phyloP scores from a whole-genome alignment of 805 yeast genomes.

The Hanseniaspora vineae region DNA sequence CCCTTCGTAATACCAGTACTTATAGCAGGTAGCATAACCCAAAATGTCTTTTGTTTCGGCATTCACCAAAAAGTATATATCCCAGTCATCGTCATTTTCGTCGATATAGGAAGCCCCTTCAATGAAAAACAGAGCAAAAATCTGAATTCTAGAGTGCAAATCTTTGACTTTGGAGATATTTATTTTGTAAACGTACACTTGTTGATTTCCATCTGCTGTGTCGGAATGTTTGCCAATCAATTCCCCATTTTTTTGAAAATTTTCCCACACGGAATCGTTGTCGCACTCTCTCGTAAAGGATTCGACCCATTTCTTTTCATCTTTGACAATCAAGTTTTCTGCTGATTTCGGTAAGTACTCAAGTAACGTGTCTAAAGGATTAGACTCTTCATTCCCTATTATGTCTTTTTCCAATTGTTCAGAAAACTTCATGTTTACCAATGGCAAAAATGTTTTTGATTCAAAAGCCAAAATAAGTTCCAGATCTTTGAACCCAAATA shows the following conservation, averaged over 20 bases:
- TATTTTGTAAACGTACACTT: constrained; percentile 16
- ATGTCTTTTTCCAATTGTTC: constrained; percentile 34
- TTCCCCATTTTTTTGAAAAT: constrained; percentile 22
- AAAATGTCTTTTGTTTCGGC: constrained; percentile 32
- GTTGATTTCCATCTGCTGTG: too few relatives aligned
- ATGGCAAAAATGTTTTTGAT: constrained; percentile 59
- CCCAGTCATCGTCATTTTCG: constrained; percentile 66
- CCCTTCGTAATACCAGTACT: constrained; percentile 66
- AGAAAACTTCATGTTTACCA: constrained; percentile 45
- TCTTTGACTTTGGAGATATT: constrained; percentile 25
- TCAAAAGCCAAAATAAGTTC: constrained; percentile 61
- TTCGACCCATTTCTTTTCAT: constrained; percentile 59
- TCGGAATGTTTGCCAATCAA: constrained; percentile 17
- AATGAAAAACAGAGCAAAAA: constrained; percentile 70
- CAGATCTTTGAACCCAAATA: constrained; percentile 71
- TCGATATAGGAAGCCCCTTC: constrained; percentile 93
- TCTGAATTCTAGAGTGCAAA: constrained; percentile 59
- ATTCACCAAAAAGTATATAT: constrained; percentile 42
- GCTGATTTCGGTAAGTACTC: constrained; percentile 44
- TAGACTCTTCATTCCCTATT: constrained; percentile 8
- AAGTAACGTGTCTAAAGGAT: constrained; percentile 24
- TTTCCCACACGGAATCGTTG: constrained; percentile 5
- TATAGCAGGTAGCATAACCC: constrained; percentile 77
- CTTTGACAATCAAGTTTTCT: constrained; percentile 43
- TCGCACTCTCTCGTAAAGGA: constrained; percentile 36